phyloP scores from a whole-genome alignment of 2,329 filamentous ascomycete genomes.

The Pseudopyricularia cyperi region DNA sequence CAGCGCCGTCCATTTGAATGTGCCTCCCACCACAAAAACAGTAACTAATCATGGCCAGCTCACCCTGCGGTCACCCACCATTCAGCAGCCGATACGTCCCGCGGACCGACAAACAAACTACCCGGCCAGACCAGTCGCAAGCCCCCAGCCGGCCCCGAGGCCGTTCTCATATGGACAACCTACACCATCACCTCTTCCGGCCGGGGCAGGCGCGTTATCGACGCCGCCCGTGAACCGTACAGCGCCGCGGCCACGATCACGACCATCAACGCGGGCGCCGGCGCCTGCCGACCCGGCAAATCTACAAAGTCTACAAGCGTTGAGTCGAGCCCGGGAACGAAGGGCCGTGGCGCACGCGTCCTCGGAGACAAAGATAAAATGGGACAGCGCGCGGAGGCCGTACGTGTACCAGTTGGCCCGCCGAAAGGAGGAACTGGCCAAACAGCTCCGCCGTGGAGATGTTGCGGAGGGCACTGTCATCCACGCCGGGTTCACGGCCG shows the following conservation, averaged over 20 bases:
- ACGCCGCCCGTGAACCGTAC: too few species aligned
- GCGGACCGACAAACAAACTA: background rate
- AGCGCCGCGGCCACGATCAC: background rate
- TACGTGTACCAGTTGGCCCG: background rate
- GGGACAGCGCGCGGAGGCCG: background rate
- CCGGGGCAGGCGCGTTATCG: background rate
- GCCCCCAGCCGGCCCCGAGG: background rate
- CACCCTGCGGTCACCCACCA: background rate
- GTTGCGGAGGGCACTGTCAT: conserved; percentile 11
- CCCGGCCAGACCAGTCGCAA: background rate
- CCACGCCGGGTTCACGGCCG: conserved; percentile 31
- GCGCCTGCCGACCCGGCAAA: background rate
- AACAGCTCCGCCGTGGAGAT: background rate
- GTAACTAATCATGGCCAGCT: too few species aligned
- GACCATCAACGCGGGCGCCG: background rate
- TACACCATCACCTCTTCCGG: background rate
- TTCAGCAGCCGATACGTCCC: background rate
- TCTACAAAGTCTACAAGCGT: background rate
- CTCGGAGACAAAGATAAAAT: background rate
- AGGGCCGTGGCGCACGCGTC: background rate
- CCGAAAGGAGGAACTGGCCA: background rate
- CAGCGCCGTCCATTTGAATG: background rate
- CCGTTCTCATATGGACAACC: background rate
- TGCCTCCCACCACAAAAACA: background rate
- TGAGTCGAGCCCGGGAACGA: background rate